Percentiles rank a stretch among this genome's conserved stretches.
phyloP scores from a whole-genome alignment of 345 rosid genomes.

The Laguncularia racemosa region DNA sequence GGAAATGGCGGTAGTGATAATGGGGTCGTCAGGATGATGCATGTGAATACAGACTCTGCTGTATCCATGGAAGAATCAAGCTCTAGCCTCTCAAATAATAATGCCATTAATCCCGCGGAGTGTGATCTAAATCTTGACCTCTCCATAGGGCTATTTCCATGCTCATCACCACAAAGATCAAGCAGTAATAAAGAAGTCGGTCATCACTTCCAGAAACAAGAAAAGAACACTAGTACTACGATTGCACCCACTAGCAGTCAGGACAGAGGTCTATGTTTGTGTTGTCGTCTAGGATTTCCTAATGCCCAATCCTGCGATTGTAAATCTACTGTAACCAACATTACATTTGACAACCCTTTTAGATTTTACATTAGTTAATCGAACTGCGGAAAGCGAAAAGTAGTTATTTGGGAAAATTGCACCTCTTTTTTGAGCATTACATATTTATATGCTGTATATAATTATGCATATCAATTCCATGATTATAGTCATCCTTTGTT shows the following conservation, averaged over 20 bases:
- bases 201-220: too few relatives aligned
- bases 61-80: constrained; percentile 2
- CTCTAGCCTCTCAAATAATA: constrained; percentile 12
- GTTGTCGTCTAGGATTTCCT: constrained; percentile 1
- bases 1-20: too few relatives aligned
- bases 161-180: too few relatives aligned
- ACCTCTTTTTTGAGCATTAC: too few relatives aligned
- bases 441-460: too few relatives aligned
- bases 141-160: constrained; percentile 16
- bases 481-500: too few relatives aligned
- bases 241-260: neutral
- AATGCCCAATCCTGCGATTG: constrained; percentile 3
- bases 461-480: too few relatives aligned
- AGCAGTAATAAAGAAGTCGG: too few relatives aligned
- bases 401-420: too few relatives aligned
- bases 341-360: constrained; percentile 2
- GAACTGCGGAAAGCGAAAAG: too few relatives aligned
- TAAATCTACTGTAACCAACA: neutral
- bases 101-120: constrained; percentile 9
- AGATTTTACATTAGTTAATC: constrained; percentile 5
- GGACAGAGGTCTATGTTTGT: constrained; percentile 1
- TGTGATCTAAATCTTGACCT: constrained; percentile 25
- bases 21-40: constrained; percentile 2
- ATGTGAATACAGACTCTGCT: neutral
- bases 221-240: too few relatives aligned